These are phyloP conservation scores for Podila horticola DNA, from an alignment of 192 early-diverging fungal species.

Conservation along the genomic window DNA sequence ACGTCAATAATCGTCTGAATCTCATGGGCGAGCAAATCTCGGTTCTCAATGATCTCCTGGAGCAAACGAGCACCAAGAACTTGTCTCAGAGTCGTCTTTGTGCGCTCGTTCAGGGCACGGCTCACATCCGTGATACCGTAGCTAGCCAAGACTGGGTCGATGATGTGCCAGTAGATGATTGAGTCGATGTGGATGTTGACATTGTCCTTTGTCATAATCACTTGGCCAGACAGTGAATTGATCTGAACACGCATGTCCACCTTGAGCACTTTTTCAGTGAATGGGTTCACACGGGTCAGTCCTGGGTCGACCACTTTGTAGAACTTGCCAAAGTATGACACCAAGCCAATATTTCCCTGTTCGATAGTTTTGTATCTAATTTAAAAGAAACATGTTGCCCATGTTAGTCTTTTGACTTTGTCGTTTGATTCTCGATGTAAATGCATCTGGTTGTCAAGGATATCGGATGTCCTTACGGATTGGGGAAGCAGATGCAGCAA, in stretches of 20 bases:
- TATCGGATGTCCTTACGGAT: conserved; percentile 23
- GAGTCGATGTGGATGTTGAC: conserved; percentile 79
- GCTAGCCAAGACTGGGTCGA: conserved; percentile 79
- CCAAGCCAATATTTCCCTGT: conserved; percentile 76
- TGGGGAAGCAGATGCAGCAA: conserved; percentile 48
- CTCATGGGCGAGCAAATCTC: conserved; percentile 84
- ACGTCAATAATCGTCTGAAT: conserved; percentile 86
- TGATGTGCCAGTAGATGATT: conserved; percentile 87
- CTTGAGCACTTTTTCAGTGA: conserved; percentile 53
- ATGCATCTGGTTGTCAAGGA: background rate
- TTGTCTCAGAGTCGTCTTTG: conserved; percentile 90
- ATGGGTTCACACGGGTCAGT: conserved; percentile 60
- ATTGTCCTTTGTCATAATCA: conserved; percentile 81
- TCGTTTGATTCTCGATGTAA: background rate
- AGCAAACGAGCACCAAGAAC: conserved; percentile 83
- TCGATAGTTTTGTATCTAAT: conserved; percentile 66
- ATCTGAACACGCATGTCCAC: conserved; percentile 62
- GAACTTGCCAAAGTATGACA: conserved; percentile 70
- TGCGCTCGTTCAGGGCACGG: conserved; percentile 82
- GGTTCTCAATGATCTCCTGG: conserved; percentile 91
- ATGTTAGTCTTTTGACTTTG: background rate
- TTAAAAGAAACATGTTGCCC: background rate
- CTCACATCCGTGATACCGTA: conserved; percentile 83
- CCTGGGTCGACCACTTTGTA: conserved; percentile 65
- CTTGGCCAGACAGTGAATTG: conserved; percentile 65